A percentile compares a stretch with the other conserved stretches of the same genome.
These are phyloP conservation scores for Aspergillus pseudoterreus DNA, from an alignment of 2,329 filamentous ascomycete genomes.

Conservation along the genomic window DNA sequence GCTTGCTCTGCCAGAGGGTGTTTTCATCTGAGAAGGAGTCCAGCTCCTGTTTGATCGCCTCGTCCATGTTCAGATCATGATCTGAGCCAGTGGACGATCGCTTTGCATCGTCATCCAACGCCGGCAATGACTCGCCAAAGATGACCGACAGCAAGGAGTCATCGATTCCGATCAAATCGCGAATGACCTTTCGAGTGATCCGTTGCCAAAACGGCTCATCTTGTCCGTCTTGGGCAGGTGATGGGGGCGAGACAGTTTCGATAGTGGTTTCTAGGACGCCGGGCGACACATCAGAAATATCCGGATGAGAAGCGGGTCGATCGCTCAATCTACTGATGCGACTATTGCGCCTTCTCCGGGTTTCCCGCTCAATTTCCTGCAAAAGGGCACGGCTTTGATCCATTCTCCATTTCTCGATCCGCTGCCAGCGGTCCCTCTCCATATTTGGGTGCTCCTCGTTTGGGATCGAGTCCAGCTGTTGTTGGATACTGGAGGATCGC, in stretches of 20 bases:
- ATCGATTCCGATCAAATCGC: conserved; percentile 86
- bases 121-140: conserved; percentile 72
- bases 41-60: conserved; percentile 28
- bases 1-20: conserved; percentile 55
- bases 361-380: conserved; percentile 86
- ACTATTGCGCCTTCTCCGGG: conserved; percentile 56
- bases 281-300: conserved; percentile 14
- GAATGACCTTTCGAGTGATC: conserved; percentile 80
- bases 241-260: conserved; percentile 41
- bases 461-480: conserved; percentile 53
- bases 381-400: conserved; percentile 84
- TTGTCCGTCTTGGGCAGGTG: conserved; percentile 42
- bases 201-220: conserved; percentile 72
- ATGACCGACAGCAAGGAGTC: conserved; percentile 80
- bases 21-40: conserved; percentile 24
- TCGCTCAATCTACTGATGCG: conserved; percentile 21
- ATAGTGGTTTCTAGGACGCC: conserved; percentile 50
- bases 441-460: conserved; percentile 56
- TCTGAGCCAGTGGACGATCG: conserved; percentile 21
- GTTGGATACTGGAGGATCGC: conserved; percentile 56
- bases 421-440: conserved; percentile 70
- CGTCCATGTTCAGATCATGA: conserved; percentile 32
- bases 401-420: conserved; percentile 88
- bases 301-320: conserved; percentile 11
- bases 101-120: conserved; percentile 30